phyloP scores from a whole-genome alignment of 2,329 filamentous ascomycete genomes.

The Xylariaceae sp. region DNA sequence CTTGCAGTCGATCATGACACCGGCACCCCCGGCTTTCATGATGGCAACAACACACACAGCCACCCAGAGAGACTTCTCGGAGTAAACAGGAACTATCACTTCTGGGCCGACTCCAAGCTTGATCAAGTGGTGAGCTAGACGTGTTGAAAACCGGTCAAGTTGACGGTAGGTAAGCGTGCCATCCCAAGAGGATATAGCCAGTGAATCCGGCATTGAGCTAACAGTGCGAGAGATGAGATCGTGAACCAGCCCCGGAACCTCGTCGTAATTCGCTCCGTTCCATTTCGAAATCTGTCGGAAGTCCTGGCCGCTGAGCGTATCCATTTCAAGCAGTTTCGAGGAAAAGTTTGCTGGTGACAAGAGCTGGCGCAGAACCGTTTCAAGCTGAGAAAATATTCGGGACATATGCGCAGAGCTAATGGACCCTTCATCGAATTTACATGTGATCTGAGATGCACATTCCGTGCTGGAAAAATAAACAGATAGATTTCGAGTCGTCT shows the following conservation, averaged over 20 bases:
- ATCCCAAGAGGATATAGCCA: not conserved
- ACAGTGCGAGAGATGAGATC: not conserved
- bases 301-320: not conserved
- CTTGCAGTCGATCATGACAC: not conserved
- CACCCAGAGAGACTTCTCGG: conserved; percentile 6
- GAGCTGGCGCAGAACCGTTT: not conserved
- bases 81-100: not conserved
- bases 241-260: not conserved
- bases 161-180: conserved; percentile 1
- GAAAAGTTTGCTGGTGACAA: not conserved
- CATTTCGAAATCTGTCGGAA: not conserved
- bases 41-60: not conserved
- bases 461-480: not conserved
- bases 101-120: not conserved
- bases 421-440: not conserved
- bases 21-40: conserved; percentile 3
- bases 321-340: not conserved
- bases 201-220: not conserved
- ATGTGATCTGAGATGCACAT: not conserved
- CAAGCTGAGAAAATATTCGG: not conserved
- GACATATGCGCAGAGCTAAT: not conserved
- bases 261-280: not conserved
- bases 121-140: not conserved
- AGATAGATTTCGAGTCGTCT: not conserved
- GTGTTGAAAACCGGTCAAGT: conserved; percentile 1